phyloP scores from a whole-genome alignment of 1,284 basidiomycete genomes.

The Cutaneotrichosporon mucoides region DNA sequence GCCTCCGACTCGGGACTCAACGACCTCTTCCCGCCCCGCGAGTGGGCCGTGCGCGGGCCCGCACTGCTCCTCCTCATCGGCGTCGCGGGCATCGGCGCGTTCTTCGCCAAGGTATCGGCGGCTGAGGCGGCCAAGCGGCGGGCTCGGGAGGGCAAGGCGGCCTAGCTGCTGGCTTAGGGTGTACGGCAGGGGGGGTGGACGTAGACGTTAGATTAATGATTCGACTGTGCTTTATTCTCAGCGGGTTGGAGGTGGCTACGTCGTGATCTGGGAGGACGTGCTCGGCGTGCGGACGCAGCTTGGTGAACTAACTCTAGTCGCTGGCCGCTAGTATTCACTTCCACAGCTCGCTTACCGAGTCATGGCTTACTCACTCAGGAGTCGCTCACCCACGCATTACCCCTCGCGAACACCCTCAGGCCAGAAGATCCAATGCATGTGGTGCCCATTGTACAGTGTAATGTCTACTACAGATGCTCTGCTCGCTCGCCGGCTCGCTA shows the following conservation, averaged over 20 bases:
- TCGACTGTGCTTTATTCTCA: too few relatives aligned
- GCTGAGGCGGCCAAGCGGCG: slow-evolving; percentile 61
- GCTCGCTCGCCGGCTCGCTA: not conserved
- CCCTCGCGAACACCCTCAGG: too few relatives aligned
- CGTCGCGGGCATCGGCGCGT: slow-evolving; percentile 67
- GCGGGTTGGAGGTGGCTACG: too few relatives aligned
- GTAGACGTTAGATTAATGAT: too few relatives aligned
- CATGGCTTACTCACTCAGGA: too few relatives aligned
- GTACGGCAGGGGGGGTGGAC: too few relatives aligned
- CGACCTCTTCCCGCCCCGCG: slow-evolving; percentile 71
- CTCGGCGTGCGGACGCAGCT: too few relatives aligned
- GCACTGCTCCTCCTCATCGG: slow-evolving; percentile 76
- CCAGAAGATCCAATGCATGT: not conserved
- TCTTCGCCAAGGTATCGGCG: slow-evolving; percentile 69
- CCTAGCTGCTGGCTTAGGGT: slow-evolving; percentile 11
- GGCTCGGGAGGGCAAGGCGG: slow-evolving; percentile 36
- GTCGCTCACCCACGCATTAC: slow-evolving; percentile 33
- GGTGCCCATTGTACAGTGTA: too few relatives aligned
- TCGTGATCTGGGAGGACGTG: too few relatives aligned
- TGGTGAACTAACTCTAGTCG: too few relatives aligned
- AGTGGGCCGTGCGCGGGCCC: slow-evolving; percentile 85
- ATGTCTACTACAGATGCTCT: slow-evolving; percentile 39
- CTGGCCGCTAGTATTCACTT: too few relatives aligned
- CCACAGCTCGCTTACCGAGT: too few relatives aligned
- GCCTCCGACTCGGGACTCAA: slow-evolving; percentile 68